Evolutionary conservation across 495 filamentous ascomycete species (phyloP).

Genomic region (Aeminium ludgeri): DNA sequence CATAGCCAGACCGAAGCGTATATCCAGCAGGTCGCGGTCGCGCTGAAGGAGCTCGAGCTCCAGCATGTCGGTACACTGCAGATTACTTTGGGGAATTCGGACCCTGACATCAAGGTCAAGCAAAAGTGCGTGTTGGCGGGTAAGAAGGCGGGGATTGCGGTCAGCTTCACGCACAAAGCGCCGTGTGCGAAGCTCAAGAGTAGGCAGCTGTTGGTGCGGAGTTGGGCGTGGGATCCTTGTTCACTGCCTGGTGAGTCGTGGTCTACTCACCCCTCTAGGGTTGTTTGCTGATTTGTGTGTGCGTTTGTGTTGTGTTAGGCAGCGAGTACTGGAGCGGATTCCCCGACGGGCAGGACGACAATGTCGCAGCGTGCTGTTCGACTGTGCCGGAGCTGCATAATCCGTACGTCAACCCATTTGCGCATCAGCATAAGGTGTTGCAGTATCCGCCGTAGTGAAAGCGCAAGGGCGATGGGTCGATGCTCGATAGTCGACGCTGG

Average conservation of each 20-base stretch:
- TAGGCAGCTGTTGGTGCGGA: not conserved
- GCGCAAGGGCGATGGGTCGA: no score
- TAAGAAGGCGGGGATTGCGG: not conserved
- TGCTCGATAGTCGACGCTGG: no score
- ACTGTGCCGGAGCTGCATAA: not conserved
- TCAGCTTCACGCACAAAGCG: not conserved
- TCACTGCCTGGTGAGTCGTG: no score
- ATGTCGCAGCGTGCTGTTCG: not conserved
- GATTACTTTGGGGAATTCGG: no score
- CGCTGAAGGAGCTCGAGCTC: not conserved
- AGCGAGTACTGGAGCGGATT: not conserved
- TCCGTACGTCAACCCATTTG: not conserved
- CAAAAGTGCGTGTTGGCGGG: not conserved
- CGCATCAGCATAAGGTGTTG: not conserved
- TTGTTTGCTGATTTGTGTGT: no score
- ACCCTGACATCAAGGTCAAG: not conserved
- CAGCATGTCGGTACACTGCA: not conserved
- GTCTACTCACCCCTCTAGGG: no score
- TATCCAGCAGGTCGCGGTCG: not conserved
- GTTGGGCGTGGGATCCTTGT: not conserved
- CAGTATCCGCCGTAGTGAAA: no score
- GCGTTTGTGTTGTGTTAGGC: no score
- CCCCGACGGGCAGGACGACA: not conserved
- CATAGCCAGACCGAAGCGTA: not conserved
- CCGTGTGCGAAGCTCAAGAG: not conserved